Conservation (phyloP, 2,329 filamentous ascomycete species). For the Nothopassalora personata region DNA sequence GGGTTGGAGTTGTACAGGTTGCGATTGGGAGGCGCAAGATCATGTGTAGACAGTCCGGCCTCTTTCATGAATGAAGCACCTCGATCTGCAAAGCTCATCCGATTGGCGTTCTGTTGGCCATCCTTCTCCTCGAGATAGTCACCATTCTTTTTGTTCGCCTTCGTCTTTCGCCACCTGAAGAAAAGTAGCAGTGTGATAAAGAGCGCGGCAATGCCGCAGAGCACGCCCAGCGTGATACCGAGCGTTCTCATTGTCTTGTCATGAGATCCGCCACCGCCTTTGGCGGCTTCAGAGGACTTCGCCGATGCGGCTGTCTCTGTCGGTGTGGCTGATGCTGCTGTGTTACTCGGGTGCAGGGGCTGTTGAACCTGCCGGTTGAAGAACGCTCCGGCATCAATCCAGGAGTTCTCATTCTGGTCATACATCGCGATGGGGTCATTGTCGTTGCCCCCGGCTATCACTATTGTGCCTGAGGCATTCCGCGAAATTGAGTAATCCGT, state of each 20-base stretch:
- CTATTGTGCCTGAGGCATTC: constrained; percentile 60
- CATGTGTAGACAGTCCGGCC: constrained; percentile 40
- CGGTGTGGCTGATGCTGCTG: constrained; percentile 30
- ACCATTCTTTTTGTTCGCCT: constrained; percentile 47
- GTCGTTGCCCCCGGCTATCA: constrained; percentile 70
- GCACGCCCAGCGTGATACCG: constrained; percentile 75
- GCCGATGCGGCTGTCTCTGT: constrained; percentile 33
- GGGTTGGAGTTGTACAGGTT: constrained; percentile 9
- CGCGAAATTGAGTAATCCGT: constrained; percentile 68
- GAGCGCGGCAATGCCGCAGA: constrained; percentile 66
- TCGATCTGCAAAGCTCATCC: constrained; percentile 48
- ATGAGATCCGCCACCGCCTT: constrained; percentile 35
- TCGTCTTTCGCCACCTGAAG: constrained; percentile 56
- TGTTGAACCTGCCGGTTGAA: constrained; percentile 47
- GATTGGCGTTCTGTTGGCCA: constrained; percentile 18
- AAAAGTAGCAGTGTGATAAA: constrained; percentile 68
- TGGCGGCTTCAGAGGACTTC: constrained; percentile 34
- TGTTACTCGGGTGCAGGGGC: constrained; percentile 24
- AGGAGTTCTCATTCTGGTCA: constrained; percentile 66
- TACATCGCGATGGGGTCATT: constrained; percentile 70
- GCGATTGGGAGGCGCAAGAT: constrained; percentile 21
- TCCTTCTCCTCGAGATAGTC: constrained; percentile 40
- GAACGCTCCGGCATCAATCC: constrained; percentile 65
- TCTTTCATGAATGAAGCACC: constrained; percentile 51
- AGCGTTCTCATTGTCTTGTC: constrained; percentile 57